Base-by-base conservation (phyloP, 1,139 yeast species). In the Arxiozyma telluris region DNA sequence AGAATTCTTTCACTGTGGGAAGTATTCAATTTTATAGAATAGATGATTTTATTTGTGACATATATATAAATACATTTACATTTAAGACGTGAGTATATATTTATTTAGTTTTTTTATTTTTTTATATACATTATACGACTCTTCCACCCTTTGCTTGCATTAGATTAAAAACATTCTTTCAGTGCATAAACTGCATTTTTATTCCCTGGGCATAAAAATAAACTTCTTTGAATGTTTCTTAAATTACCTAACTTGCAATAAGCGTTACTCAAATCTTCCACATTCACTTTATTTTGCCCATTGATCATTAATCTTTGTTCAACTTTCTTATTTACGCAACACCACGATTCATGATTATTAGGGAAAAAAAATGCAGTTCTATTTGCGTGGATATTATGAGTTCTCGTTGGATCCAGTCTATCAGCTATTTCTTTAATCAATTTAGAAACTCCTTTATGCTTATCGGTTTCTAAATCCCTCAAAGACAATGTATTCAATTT, bases 331-430 rank as follows among this genome's bases (percentile, higher is more conserved):
- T 81, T 80, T 46, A 91, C 67, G 23, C 79, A 73, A 48, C 73
- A 74, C 98, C 98, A 91, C 8, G 87, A 77, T 21, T 73, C 72
- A 58, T 75, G 75, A 61, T 84, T 87, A 44, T 79, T 78, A 0
- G 97, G 97, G 72, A 87, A 85, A 61, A 85, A 71, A 57, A 84
- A 71, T 0, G 94, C 91, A 20, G 82, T 77, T 61, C 83, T 77
- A 62, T 84, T 86, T 89, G 94, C 85, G 5, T 79, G 74, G 11
- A 61, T 61, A 6, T 59, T 55, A 45, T 45, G 47, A 1, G 55
- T 50, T 2, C 56, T 51, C 3, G 57, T 57, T 18, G 52, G 45
- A 0, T 62, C 58, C 34, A 78, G 57, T 56, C 74, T 69, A 38
- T 65, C 63, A 55, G 74, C 76, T 47, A 87, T 75, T 55, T 80